Percentiles rank a stretch among this genome's conserved stretches.
Evolutionary conservation across 2,329 filamentous ascomycete species (phyloP).

Genomic region (Macrophomina pseudophaseolina): DNA sequence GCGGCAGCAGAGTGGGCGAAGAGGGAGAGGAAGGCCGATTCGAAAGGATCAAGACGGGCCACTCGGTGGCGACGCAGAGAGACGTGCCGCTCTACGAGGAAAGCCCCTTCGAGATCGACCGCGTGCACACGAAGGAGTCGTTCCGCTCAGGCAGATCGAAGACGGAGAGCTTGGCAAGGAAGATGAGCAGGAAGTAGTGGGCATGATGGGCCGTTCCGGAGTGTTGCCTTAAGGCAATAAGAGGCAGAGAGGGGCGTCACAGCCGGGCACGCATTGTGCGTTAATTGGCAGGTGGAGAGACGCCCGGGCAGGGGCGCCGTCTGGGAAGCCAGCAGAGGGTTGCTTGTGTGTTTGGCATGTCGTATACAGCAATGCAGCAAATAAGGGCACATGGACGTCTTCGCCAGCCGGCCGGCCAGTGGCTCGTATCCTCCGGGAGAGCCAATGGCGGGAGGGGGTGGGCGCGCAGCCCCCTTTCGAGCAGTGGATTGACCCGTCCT

Average conservation of each 20-base stretch:
- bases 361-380: conserved; percentile 14
- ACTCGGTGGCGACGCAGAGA: conserved; percentile 35
- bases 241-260: not conserved
- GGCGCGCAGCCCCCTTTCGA: conserved; percentile 9
- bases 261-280: conserved; percentile 2
- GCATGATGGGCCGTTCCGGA: not conserved
- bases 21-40: conserved; percentile 39
- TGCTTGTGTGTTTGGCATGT: not conserved
- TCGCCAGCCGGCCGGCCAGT: not conserved
- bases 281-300: not conserved
- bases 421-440: not conserved
- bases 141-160: conserved; percentile 37
- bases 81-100: conserved; percentile 40
- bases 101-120: conserved; percentile 56
- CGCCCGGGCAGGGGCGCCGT: not conserved
- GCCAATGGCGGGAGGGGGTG: not conserved
- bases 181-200: conserved; percentile 28
- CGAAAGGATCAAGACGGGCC: conserved; percentile 46
- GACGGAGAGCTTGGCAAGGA: conserved; percentile 23
- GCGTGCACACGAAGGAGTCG: conserved; percentile 54
- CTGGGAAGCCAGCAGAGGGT: not conserved
- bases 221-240: not conserved
- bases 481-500: not conserved
- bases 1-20: conserved; percentile 6
- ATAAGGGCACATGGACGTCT: not conserved